A percentile compares a stretch with the other conserved stretches of the same genome.
phyloP scores from a whole-genome alignment of 2,329 filamentous ascomycete genomes.

The Samsoniella hepiali region DNA sequence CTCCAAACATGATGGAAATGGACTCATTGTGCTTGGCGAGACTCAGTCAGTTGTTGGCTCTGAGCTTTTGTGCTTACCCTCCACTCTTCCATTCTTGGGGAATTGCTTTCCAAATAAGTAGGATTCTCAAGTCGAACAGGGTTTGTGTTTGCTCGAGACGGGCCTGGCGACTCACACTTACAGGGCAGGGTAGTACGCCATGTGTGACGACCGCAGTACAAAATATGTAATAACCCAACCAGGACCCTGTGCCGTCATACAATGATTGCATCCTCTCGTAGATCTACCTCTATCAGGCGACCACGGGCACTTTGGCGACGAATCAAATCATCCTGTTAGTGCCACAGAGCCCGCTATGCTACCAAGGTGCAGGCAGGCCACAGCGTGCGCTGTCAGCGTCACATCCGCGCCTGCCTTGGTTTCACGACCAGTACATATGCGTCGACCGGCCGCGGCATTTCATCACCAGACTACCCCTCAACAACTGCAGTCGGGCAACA shows the following conservation, averaged over 20 bases:
- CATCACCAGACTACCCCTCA: background rate
- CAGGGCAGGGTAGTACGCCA: background rate
- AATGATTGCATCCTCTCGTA: conserved; percentile 6
- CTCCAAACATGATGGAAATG: too few species aligned
- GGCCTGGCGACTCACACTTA: too few species aligned
- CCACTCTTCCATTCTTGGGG: background rate
- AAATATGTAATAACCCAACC: background rate
- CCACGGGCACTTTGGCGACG: background rate
- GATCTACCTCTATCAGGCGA: background rate
- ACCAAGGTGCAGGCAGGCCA: background rate
- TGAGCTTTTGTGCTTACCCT: background rate
- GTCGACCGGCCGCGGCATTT: background rate
- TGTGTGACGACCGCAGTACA: background rate
- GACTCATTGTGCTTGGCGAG: background rate
- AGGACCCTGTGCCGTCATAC: background rate
- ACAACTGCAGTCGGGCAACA: background rate
- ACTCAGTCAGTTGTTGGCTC: background rate
- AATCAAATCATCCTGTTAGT: background rate
- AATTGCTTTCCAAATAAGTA: too few species aligned
- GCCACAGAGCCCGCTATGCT: conserved; percentile 4
- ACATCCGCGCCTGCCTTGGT: background rate
- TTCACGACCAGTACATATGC: background rate
- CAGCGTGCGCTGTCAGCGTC: conserved; percentile 6
- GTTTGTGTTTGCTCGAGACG: background rate
- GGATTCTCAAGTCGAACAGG: background rate